Conservation (phyloP, 805 yeast species). For the Yarrowia divulgata region DNA sequence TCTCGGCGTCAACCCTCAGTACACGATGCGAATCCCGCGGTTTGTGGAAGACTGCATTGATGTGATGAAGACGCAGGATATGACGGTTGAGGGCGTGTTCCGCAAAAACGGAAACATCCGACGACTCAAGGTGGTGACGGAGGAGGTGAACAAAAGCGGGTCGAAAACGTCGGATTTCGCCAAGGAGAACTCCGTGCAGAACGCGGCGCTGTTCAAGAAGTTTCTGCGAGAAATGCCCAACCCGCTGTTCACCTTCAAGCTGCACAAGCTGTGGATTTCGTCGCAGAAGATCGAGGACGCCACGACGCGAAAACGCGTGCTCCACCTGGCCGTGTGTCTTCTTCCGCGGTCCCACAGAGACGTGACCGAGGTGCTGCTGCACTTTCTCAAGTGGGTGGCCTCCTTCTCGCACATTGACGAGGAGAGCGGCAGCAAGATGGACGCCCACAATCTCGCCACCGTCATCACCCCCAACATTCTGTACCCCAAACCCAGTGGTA, state of each 20-base stretch:
- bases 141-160: slow-evolving; percentile 75
- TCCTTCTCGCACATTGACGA: slow-evolving; percentile 94
- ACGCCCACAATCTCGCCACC: slow-evolving; percentile 91
- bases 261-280: slow-evolving; percentile 81
- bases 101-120: slow-evolving; percentile 95
- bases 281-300: slow-evolving; percentile 55
- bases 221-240: slow-evolving; percentile 92
- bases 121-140: slow-evolving; percentile 74
- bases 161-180: slow-evolving; percentile 72
- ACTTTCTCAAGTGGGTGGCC: slow-evolving; percentile 93
- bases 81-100: slow-evolving; percentile 95
- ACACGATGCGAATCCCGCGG: slow-evolving; percentile 77
- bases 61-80: slow-evolving; percentile 86
- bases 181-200: slow-evolving; percentile 83
- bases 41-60: slow-evolving; percentile 84
- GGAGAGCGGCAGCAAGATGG: slow-evolving; percentile 94
- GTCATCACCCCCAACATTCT: slow-evolving; percentile 93
- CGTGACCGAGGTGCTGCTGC: slow-evolving; percentile 80
- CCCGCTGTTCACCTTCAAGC: slow-evolving; percentile 78
- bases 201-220: slow-evolving; percentile 91
- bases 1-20: slow-evolving; percentile 81
- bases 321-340: slow-evolving; percentile 73
- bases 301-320: slow-evolving; percentile 58
- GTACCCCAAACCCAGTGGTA: slow-evolving; percentile 58
- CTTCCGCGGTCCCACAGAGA: slow-evolving; percentile 85